Evolutionary conservation across 2,329 filamentous ascomycete genomes (phyloP).

Genomic region (Talaromyces sp.): DNA sequence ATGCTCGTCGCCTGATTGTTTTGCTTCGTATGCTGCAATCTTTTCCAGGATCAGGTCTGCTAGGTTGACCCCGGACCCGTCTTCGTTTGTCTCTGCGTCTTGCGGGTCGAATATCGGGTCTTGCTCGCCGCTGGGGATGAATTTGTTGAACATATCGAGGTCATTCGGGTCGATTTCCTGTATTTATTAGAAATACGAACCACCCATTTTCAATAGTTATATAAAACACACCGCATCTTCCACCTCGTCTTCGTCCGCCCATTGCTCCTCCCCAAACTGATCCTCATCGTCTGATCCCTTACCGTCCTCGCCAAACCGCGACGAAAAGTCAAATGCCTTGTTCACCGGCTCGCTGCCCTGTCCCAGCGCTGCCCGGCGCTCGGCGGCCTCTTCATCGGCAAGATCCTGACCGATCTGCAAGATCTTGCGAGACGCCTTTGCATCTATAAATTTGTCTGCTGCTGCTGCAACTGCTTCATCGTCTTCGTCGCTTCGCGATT

Average conservation of each 20-base stretch:
- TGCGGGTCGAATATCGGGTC: conserved; percentile 66
- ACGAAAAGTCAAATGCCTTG: conserved; percentile 72
- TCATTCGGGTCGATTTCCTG: conserved; percentile 84
- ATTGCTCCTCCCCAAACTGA: conserved; percentile 57
- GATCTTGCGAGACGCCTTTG: conserved; percentile 83
- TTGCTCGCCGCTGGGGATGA: conserved; percentile 69
- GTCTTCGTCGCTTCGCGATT: conserved; percentile 51
- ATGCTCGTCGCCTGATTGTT: conserved; percentile 43
- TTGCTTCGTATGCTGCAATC: conserved; percentile 84
- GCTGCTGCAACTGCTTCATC: conserved; percentile 44
- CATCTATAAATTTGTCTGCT: conserved; percentile 62
- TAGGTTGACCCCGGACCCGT: conserved; percentile 65
- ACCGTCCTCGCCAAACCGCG: conserved; percentile 58
- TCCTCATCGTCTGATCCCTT: conserved; percentile 45
- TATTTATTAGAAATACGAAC: conserved; percentile 2
- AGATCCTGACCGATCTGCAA: conserved; percentile 84
- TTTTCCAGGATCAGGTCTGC: conserved; percentile 91
- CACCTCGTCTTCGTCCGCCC: conserved; percentile 73
- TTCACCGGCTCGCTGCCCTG: conserved; percentile 45
- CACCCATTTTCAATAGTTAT: not conserved
- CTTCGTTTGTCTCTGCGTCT: conserved; percentile 39
- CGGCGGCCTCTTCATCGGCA: conserved; percentile 69
- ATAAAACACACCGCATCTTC: conserved; percentile 37
- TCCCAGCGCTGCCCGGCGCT: conserved; percentile 32
- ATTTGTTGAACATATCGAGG: conserved; percentile 84